Conservation (phyloP, 371 early-diverging fungal species). For the Actinomortierella wolfii region DNA sequence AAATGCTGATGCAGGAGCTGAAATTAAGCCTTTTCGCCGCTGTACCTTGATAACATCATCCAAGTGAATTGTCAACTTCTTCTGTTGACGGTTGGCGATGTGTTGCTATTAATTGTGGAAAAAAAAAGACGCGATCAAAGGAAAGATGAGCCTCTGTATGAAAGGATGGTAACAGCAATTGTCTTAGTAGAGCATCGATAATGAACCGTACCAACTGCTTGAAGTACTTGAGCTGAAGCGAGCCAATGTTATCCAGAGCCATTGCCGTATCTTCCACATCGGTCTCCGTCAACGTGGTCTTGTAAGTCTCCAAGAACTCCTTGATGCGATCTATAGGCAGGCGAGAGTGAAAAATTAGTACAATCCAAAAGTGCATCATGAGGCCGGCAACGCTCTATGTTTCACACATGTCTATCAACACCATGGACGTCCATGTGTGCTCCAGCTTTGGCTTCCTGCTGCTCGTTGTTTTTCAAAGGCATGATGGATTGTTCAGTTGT, state of each 20-base stretch:
- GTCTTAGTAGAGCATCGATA: not conserved
- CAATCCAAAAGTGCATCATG: too few species aligned
- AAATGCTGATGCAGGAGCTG: too few species aligned
- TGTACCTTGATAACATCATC: slow-evolving; percentile 62
- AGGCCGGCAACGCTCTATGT: too few species aligned
- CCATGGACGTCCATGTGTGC: too few species aligned
- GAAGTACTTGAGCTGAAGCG: slow-evolving; percentile 51
- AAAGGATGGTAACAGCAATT: not conserved
- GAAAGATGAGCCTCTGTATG: too few species aligned
- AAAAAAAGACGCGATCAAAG: not conserved
- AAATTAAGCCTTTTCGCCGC: slow-evolving; percentile 34
- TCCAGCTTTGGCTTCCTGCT: too few species aligned
- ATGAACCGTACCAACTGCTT: slow-evolving; percentile 30
- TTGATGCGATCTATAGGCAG: slow-evolving; percentile 37
- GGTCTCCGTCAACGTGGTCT: slow-evolving; percentile 51
- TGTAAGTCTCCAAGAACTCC: slow-evolving; percentile 45
- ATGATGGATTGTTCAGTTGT: too few species aligned
- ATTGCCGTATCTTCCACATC: slow-evolving; percentile 50
- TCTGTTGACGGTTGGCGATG: slow-evolving; percentile 62
- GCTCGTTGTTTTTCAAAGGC: too few species aligned
- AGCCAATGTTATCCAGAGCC: slow-evolving; percentile 47
- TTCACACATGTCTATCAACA: too few species aligned
- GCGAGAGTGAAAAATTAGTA: slow-evolving; percentile 36
- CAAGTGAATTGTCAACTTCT: slow-evolving; percentile 60
- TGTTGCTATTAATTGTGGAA: slow-evolving; percentile 52